These are phyloP conservation scores for Colletotrichum sojae DNA, from an alignment of 2,329 filamentous ascomycete species.

Conservation along the genomic window DNA sequence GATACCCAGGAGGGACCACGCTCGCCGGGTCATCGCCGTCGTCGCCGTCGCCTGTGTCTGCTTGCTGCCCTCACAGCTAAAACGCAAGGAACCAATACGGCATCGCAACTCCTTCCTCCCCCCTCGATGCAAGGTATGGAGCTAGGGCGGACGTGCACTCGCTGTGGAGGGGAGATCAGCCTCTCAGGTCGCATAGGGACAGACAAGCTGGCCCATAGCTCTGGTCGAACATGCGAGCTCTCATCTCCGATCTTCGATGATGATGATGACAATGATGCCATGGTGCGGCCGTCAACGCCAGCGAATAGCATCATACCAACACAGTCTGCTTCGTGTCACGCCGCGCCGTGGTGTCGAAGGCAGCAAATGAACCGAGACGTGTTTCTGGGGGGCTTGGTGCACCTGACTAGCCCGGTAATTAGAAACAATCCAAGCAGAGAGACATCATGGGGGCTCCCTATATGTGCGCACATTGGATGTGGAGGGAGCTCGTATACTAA, in stretches of 20 bases:
- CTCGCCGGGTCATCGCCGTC: slow-evolving; percentile 4
- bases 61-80: slow-evolving; percentile 25
- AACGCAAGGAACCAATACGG: neutral
- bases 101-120: neutral
- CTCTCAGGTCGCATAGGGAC: neutral
- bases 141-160: slow-evolving; percentile 13
- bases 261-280: slow-evolving; percentile 18
- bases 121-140: slow-evolving; percentile 25
- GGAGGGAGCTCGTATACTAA: neutral
- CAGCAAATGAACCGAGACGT: slow-evolving; percentile 10
- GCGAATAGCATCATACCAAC: slow-evolving; percentile 16
- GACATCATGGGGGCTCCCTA: neutral
- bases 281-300: slow-evolving; percentile 11
- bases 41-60: slow-evolving; percentile 8
- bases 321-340: neutral
- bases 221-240: neutral
- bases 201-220: slow-evolving; percentile 13
- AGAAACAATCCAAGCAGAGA: neutral
- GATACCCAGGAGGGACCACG: slow-evolving; percentile 19
- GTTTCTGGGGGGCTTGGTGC: slow-evolving; percentile 19
- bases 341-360: neutral
- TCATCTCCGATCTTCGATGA: neutral
- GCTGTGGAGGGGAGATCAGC: slow-evolving; percentile 13
- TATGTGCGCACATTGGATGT: no score
- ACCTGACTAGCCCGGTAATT: slow-evolving; percentile 18